Conservation (phyloP, 177 flowering plant genomes). For the Tripterygium wilfordii region DNA sequence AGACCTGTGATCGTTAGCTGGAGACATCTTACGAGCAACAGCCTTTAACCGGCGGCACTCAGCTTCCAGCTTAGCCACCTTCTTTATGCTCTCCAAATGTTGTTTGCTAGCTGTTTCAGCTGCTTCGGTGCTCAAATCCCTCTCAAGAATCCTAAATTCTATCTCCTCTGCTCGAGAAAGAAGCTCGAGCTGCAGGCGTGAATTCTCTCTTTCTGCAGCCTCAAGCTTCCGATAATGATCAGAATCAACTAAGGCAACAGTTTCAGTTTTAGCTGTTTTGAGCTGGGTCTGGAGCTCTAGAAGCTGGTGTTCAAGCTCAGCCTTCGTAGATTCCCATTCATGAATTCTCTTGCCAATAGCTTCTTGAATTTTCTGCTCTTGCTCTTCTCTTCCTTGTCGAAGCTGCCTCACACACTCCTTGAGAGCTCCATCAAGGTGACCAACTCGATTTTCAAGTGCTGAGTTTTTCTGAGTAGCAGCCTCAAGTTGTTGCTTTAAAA, state of each 20-base stretch:
- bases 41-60: slow-evolving; percentile 62
- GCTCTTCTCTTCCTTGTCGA: slow-evolving; percentile 75
- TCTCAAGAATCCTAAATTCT: slow-evolving; percentile 59
- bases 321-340: slow-evolving; percentile 56
- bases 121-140: slow-evolving; percentile 74
- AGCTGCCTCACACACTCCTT: slow-evolving; percentile 91
- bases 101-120: slow-evolving; percentile 86
- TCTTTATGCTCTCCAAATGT: slow-evolving; percentile 68
- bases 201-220: slow-evolving; percentile 55
- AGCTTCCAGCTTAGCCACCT: slow-evolving; percentile 70
- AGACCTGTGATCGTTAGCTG: slow-evolving; percentile 35
- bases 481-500: slow-evolving; percentile 69
- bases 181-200: slow-evolving; percentile 53
- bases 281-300: slow-evolving; percentile 43
- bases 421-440: slow-evolving; percentile 87
- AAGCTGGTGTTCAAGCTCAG: slow-evolving; percentile 54
- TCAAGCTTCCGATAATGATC: slow-evolving; percentile 36
- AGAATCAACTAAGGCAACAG: slow-evolving; percentile 22
- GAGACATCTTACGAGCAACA: slow-evolving; percentile 26
- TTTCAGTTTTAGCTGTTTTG: slow-evolving; percentile 33
- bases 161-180: slow-evolving; percentile 47
- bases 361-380: slow-evolving; percentile 66
- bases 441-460: slow-evolving; percentile 63
- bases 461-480: slow-evolving; percentile 48
- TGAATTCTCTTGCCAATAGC: slow-evolving; percentile 40